Conservation (phyloP, 2,329 filamentous ascomycete genomes). For the Nemania abortiva region DNA sequence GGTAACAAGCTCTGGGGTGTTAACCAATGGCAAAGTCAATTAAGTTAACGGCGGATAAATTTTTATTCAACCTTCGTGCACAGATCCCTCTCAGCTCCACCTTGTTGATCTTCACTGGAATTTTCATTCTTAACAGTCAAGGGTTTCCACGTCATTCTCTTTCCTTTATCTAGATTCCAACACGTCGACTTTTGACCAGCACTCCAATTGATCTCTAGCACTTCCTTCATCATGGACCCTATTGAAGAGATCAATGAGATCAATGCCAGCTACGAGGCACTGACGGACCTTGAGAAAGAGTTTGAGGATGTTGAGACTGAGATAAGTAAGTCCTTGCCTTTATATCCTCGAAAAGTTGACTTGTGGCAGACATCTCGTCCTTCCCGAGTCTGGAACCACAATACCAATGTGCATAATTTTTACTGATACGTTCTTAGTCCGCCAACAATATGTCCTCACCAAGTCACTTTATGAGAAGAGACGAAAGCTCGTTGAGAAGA, state of each 20-base stretch:
- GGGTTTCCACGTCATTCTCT: background rate
- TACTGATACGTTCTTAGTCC: conserved; percentile 64
- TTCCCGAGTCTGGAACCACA: background rate
- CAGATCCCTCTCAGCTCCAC: conserved; percentile 18
- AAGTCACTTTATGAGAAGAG: conserved; percentile 82
- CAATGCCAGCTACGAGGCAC: conserved; percentile 76
- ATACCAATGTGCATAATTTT: background rate
- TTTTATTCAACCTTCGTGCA: conserved; percentile 37
- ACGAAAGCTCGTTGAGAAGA: conserved; percentile 74
- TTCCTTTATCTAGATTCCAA: background rate
- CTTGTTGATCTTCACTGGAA: background rate
- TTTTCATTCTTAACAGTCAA: background rate
- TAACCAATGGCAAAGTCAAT: conserved; percentile 42
- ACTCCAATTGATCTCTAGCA: background rate
- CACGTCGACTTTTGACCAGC: background rate
- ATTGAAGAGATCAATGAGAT: conserved; percentile 37
- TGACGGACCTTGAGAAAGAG: conserved; percentile 82
- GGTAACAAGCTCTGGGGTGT: conserved; percentile 1
- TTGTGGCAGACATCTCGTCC: background rate
- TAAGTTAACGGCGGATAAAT: conserved; percentile 42
- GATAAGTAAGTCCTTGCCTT: conserved; percentile 71
- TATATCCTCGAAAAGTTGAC: background rate
- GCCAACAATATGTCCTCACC: conserved; percentile 76
- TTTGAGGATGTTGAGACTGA: conserved; percentile 87
- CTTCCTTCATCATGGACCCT: conserved; percentile 34